Evolutionary conservation across 2,329 filamentous ascomycete genomes (phyloP).

Genomic region (Trichoderma aggressivum): DNA sequence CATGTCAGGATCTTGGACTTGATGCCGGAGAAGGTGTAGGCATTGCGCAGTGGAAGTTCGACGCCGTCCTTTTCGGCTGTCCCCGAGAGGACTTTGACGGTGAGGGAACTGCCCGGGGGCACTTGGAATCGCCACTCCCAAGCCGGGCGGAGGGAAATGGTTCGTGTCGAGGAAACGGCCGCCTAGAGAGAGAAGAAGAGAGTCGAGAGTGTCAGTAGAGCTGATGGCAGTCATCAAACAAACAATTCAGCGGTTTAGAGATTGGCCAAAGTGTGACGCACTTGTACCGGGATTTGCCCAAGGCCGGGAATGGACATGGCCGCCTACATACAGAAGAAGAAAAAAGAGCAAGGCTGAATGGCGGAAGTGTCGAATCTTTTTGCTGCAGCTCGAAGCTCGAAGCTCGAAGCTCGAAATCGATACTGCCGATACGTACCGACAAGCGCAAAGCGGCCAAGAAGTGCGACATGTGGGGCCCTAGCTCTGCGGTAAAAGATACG

Average conservation of each 20-base stretch:
- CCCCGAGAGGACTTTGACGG: conserved; percentile 67
- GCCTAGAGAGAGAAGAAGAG: conserved; percentile 26
- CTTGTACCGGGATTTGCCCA: conserved; percentile 62
- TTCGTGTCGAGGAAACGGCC: conserved; percentile 42
- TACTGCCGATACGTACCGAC: background rate
- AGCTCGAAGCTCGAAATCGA: background rate
- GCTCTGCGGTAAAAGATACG: background rate
- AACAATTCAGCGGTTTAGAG: background rate
- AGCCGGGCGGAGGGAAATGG: conserved; percentile 54
- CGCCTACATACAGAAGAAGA: conserved; percentile 35
- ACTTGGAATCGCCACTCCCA: conserved; percentile 81
- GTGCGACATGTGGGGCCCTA: background rate
- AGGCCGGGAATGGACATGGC: conserved; percentile 71
- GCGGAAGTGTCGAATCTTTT: background rate
- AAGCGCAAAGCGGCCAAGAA: background rate
- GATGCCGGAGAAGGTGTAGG: conserved; percentile 75
- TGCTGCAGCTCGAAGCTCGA: background rate
- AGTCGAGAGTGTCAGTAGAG: background rate
- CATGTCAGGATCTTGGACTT: conserved; percentile 91
- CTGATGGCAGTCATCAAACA: background rate
- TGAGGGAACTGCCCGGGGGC: conserved; percentile 44
- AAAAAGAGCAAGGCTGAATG: background rate
- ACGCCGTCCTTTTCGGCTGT: conserved; percentile 93
- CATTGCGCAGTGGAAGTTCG: conserved; percentile 76
- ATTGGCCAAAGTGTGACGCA: conserved; percentile 31